A percentile compares a stretch with the other conserved stretches of the same genome.
phyloP scores from a whole-genome alignment of 306 rosid species.

The Abrus pulchellus region DNA sequence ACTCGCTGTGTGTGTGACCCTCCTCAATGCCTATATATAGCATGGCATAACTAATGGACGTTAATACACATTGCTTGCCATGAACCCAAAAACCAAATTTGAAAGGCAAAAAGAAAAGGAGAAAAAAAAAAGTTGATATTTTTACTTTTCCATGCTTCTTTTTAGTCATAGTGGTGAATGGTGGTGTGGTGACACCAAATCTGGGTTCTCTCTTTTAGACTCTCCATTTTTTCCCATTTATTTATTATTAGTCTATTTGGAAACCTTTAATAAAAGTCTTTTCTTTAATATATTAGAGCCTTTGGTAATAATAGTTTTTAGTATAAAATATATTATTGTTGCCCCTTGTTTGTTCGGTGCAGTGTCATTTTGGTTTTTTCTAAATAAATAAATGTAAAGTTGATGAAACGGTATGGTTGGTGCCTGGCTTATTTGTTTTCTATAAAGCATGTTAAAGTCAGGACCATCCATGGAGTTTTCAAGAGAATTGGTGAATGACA shows the following conservation, averaged over 20 bases:
- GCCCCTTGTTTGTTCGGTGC: constrained; percentile 43
- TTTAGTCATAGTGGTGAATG: constrained; percentile 30
- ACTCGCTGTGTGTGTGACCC: constrained; percentile 47
- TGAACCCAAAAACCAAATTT: constrained; percentile 30
- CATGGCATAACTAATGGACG: constrained; percentile 67
- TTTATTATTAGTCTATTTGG: constrained; percentile 10
- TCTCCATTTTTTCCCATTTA: neutral
- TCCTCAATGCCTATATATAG: constrained; percentile 62
- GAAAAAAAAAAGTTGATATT: neutral
- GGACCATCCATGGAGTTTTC: constrained; percentile 41
- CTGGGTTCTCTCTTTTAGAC: constrained; percentile 29
- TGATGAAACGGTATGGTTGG: constrained; percentile 49
- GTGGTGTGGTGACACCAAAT: constrained; percentile 35
- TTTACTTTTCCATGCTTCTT: constrained; percentile 24
- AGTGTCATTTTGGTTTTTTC: constrained; percentile 49
- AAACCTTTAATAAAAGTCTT: neutral
- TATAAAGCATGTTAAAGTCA: constrained; percentile 38
- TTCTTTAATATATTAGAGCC: constrained; percentile 15
- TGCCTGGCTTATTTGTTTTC: constrained; percentile 35
- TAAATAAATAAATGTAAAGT: constrained; percentile 47
- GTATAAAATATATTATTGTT: constrained; percentile 3
- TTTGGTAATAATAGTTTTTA: constrained; percentile 3
- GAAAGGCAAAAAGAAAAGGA: constrained; percentile 13
- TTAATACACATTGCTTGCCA: constrained; percentile 51
- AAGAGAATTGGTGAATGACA: neutral